Evolutionary conservation across 768 basidiomycete species (phyloP).

Genomic region (Termitomyces sp.): DNA sequence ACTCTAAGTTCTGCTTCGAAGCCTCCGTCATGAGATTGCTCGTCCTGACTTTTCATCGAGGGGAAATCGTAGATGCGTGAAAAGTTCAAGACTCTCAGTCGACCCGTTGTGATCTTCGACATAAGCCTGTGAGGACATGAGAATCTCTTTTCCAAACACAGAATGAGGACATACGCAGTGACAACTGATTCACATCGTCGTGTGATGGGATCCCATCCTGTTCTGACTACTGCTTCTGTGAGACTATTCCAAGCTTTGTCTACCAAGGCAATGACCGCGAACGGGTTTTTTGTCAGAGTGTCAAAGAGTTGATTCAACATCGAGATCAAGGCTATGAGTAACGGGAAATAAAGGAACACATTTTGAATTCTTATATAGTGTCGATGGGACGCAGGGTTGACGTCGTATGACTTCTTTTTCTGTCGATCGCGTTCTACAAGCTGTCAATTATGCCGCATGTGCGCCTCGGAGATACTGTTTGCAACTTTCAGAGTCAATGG

Average conservation of each 20-base stretch:
- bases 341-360: not conserved
- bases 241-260: not conserved
- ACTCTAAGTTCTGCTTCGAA: conserved; percentile 14
- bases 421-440: not conserved
- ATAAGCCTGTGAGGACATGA: not conserved
- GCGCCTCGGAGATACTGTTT: too few species aligned
- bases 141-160: not conserved
- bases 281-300: not conserved
- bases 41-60: not conserved
- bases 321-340: not conserved
- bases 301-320: not conserved
- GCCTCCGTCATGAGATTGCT: not conserved
- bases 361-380: not conserved
- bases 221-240: not conserved
- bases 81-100: not conserved
- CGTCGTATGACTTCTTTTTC: not conserved
- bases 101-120: not conserved
- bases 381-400: conserved; percentile 15
- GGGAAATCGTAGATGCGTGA: not conserved
- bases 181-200: not conserved
- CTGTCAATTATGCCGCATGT: not conserved
- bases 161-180: not conserved
- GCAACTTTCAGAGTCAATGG: too few species aligned
- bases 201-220: not conserved
- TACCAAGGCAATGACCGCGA: not conserved